Evolutionary conservation across 768 basidiomycete species (phyloP), one percentile per base, ranked within the genome.

Genomic region (Trametes punicea): DNA sequence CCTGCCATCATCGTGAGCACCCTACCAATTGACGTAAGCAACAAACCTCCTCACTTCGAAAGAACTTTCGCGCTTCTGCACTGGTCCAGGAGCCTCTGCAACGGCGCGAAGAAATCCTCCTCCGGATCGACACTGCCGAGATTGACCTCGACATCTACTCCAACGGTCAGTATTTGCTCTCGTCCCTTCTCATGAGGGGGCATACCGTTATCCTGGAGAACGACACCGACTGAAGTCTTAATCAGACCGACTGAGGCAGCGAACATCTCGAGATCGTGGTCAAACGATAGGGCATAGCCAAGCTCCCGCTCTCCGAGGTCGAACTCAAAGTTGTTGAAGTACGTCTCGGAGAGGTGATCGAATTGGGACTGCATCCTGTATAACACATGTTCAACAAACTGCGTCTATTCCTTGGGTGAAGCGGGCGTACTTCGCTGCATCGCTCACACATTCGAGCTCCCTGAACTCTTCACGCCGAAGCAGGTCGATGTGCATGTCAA

Each of bases 251-350:
- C 83, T 2, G 94, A 91, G 8, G 93, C 94, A 18, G 91, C 83
- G 70, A 98, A 94, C 70, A 90, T 89, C 68, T 99, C 96, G 7
- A 98, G 77, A 70, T 99, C 97, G 61, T 84, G 81, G 66, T 99
- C 96, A 61, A 96, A 85, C 10, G 87, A 81, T 23, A 84, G 72
- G 1, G 88, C 82, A 65, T 90, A 87, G 1, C 90, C 91, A 27
- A 96, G 76, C 70, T 97, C 93, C 21, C 89, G 82, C 72, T 98
- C 96, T 10, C 87, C 93, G 23, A 96, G 71, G 69, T 98, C 97
- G 48, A 85, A 81, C n/a, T 91, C 87, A 61, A 85, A 88, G 16
- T 81, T 83, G 52, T 77, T 78, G 65, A 98, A 93, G 70, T 94
- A 90, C 1, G 89, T 85, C 64, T 93, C 91, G 1, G 89, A 84